These are phyloP conservation scores for Cicer chorassanicum DNA, from an alignment of 306 rosid genomes.

Conservation along the genomic window DNA sequence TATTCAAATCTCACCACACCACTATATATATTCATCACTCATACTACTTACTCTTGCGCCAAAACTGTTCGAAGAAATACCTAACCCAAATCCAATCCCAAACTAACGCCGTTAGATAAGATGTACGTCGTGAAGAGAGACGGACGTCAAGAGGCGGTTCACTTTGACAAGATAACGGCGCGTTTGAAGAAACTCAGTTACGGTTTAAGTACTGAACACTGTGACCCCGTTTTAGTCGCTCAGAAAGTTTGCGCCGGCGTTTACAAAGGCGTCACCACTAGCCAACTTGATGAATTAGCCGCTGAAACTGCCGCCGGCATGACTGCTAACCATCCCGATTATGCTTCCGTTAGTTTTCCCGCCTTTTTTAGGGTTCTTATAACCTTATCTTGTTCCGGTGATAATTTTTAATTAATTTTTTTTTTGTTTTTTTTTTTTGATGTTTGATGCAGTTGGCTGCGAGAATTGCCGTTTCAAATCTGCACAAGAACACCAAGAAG, in stretches of 20 bases:
- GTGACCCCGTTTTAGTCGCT: conserved; percentile 84
- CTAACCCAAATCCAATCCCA: neutral
- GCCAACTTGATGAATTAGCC: conserved; percentile 92
- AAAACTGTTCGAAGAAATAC: conserved; percentile 63
- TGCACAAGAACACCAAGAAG: conserved; percentile 76
- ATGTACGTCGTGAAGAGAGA: conserved; percentile 95
- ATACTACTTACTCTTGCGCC: conserved; percentile 25
- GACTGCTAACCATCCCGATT: conserved; percentile 93
- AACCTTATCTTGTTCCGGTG: neutral
- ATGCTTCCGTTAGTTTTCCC: conserved; percentile 70
- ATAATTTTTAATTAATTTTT: neutral
- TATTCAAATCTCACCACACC: neutral
- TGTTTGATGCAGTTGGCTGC: conserved; percentile 72
- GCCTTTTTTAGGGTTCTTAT: neutral
- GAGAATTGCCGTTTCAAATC: conserved; percentile 77
- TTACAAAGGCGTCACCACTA: conserved; percentile 92
- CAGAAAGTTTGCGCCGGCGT: conserved; percentile 98
- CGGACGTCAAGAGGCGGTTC: conserved; percentile 89
- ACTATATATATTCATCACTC: neutral
- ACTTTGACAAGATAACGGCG: conserved; percentile 93
- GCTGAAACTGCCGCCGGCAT: conserved; percentile 96
- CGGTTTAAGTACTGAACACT: conserved; percentile 79
- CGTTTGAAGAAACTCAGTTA: conserved; percentile 92
- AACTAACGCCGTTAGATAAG: neutral
- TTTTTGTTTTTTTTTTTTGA: too few relatives aligned